Evolutionary conservation across 2,329 filamentous ascomycete genomes (phyloP), one percentile per base, ranked within the genome.

Genomic region (Colletotrichum karsti): DNA sequence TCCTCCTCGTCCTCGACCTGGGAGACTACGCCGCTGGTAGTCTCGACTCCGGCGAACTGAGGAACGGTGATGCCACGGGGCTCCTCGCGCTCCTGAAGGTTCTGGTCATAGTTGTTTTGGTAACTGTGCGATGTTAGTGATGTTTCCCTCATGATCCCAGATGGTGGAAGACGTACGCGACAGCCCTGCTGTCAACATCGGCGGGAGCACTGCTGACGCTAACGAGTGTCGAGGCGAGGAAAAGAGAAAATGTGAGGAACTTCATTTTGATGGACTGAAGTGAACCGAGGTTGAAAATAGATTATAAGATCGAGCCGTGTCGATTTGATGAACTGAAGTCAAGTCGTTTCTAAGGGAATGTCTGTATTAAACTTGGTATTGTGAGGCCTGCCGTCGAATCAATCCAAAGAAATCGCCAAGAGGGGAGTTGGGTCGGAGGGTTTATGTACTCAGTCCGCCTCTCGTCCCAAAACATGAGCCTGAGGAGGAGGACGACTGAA

Each of bases 191-290:
- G 30, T 67, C 64, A 20, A 58, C 44, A 53, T 64, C 64, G 22
- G 64, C 33, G 24, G 64, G 64, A 64, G 60, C 59, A 67, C 64
- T 64, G 60, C 64, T 67, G 64, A 67, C 64, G 51, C 64, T 67
- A 58, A 64, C 64, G 53, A 67, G 62, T 50, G 64, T 64, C 53
- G 64, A 67, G 46, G 64, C 60, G 44, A 67, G 44, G 30, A 67
- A 37, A 30, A 67, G 22, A 8, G 59, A 62, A 24, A 67, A 46
- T 30, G 64, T 67, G 22, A 67, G 35, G 39, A 64, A 58, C 60
- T 58, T 67, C 64, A 67, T 67, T 64, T 67, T 58, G 64, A 44
- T 67, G 64, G 64, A 58, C 22, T 67, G 64, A 64, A 64, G 59
- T 53, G 20, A 58, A 53, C 64, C 59, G 44, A 57, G 46, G n/a